phyloP scores from a whole-genome alignment of 495 filamentous ascomycete species.

The Aspergillus nidulans region DNA sequence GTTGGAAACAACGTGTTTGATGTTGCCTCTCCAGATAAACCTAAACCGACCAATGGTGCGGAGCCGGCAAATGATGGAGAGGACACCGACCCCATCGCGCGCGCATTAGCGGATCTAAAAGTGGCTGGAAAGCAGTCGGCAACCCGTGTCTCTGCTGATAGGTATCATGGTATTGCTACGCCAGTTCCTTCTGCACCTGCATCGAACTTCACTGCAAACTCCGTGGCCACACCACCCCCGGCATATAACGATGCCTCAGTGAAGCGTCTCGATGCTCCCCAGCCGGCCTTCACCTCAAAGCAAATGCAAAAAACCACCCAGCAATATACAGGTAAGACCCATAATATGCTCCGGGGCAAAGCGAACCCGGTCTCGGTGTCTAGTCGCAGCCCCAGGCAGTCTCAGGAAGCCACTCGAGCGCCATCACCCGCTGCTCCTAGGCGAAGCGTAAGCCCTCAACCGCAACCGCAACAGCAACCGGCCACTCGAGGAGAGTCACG shows the following conservation, averaged over 20 bases:
- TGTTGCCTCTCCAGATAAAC: slow-evolving; percentile 75
- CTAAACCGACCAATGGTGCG: slow-evolving; percentile 29
- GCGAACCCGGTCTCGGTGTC: slow-evolving; percentile 28
- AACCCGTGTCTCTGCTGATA: slow-evolving; percentile 82
- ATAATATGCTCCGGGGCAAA: slow-evolving; percentile 67
- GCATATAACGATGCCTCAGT: slow-evolving; percentile 72
- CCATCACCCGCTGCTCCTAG: slow-evolving; percentile 48
- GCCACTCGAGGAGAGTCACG: slow-evolving; percentile 36
- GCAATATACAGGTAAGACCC: slow-evolving; percentile 77
- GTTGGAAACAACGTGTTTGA: slow-evolving; percentile 96
- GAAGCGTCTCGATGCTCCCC: slow-evolving; percentile 79
- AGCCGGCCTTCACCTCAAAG: slow-evolving; percentile 84
- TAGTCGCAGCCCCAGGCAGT: slow-evolving; percentile 25
- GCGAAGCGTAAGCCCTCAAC: slow-evolving; percentile 51
- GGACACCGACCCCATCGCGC: slow-evolving; percentile 81
- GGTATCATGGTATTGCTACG: slow-evolving; percentile 85
- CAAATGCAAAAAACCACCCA: slow-evolving; percentile 93
- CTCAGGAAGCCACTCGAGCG: slow-evolving; percentile 41
- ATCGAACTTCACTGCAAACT: slow-evolving; percentile 54
- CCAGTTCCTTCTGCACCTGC: slow-evolving; percentile 62
- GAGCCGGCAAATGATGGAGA: slow-evolving; percentile 34
- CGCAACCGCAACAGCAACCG: slow-evolving; percentile 12
- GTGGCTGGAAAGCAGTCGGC: slow-evolving; percentile 73
- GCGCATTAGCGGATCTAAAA: slow-evolving; percentile 89
- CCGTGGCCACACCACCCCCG: slow-evolving; percentile 54